Conservation (phyloP, 345 rosid genomes). For the Eucalyptus melliodora region DNA sequence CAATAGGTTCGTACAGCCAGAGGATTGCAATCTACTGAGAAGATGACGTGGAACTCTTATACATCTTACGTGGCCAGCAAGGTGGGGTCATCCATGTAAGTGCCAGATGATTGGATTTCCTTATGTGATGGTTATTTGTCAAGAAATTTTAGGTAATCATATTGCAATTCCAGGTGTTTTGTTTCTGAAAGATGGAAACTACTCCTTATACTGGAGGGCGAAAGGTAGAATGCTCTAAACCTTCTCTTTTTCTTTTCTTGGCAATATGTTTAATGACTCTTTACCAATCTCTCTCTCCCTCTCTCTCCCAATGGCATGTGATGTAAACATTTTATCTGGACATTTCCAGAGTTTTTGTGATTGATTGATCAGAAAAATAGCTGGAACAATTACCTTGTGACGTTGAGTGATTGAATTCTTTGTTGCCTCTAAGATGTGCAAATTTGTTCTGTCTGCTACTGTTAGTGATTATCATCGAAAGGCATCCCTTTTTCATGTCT, state of each 20-base stretch:
- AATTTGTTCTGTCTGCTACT: neutral
- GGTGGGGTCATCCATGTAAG: conserved; percentile 92
- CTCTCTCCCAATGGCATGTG: too few species aligned
- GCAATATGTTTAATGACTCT: too few species aligned
- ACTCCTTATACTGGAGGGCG: conserved; percentile 28
- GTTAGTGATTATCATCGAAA: neutral
- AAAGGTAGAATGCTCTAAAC: conserved; percentile 37
- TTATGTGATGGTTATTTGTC: neutral
- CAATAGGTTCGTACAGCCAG: conserved; percentile 21
- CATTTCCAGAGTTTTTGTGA: too few species aligned
- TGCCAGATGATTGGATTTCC: neutral
- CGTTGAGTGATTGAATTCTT: neutral
- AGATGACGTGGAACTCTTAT: conserved; percentile 88
- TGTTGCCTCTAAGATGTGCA: neutral
- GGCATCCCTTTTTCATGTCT: neutral
- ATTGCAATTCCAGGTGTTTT: conserved; percentile 43
- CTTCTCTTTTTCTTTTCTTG: neutral
- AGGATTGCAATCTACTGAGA: conserved; percentile 82
- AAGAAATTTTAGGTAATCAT: neutral
- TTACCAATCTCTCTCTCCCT: too few species aligned
- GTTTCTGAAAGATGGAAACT: conserved; percentile 92
- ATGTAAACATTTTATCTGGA: too few species aligned
- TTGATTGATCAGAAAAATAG: too few species aligned
- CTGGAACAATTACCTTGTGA: neutral
- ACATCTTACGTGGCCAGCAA: conserved; percentile 85